Evolutionary conservation across 352 stramenopile genomes (phyloP), one percentile per base, ranked within the genome.

Genomic region (Phytophthora citrophthora): DNA sequence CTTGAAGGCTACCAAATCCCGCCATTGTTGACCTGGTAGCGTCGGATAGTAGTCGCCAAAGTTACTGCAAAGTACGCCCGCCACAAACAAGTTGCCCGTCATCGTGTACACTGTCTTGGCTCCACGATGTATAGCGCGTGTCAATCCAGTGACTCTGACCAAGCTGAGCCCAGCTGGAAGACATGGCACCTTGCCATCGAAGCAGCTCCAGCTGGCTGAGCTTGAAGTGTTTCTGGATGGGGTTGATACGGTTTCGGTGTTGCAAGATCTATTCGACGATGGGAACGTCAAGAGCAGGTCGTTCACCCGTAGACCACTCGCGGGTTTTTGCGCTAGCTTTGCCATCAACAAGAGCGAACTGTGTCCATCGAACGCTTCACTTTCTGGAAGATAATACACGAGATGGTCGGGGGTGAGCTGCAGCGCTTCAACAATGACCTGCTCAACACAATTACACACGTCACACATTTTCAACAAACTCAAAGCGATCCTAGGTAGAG

Each of bases 1-100:
- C 65, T 61, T 58, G 57, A 74, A 84, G 18, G 68, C 65, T 31
- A 87, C 49, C 11, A 53, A 62, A 65, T 89, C 77, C 31, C 72
- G 73, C 31, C 39, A 65, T 54, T 55, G 63, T 41, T 62, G 46
- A 38, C 65, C 64, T 6, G 72, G 59, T 20, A 84, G 27, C 39
- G 49, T 50, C 20, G 76, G 79, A 39, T 93, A 93, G 39, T 77
- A 77, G 68, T 90, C 82, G 49, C 80, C 84, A 47, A 91, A 93
- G 74, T 89, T 93, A 62, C 82, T 90, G 63, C 84, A 93, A 39
- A 91, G 67, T 55, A 81, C 78, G 49, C 79, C 79, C 43, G 88
- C 69, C 43, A 91, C 79, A 49, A 93, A 77, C 41, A 91, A 16
- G 45, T 83, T 89, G 63, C 83, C 82, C n/a, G 72, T 74, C 34